Conservation (phyloP, 2,329 filamentous ascomycete genomes). For the Tolypocladium ophioglossoides region DNA sequence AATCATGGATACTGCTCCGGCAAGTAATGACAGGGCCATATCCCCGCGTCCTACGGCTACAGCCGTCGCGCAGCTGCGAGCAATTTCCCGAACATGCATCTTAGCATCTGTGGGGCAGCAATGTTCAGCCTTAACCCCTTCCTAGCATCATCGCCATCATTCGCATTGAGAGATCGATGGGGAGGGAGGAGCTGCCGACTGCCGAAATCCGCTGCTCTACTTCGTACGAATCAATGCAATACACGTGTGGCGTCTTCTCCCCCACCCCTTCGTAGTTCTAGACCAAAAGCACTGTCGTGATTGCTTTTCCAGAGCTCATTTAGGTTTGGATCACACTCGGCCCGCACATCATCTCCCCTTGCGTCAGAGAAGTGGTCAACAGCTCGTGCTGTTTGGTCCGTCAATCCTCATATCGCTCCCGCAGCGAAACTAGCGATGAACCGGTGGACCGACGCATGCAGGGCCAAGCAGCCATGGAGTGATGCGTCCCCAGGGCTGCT, state of each 20-base stretch:
- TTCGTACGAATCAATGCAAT: neutral
- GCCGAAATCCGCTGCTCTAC: neutral
- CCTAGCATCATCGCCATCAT: neutral
- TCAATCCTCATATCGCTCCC: neutral
- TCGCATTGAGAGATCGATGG: neutral
- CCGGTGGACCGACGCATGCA: neutral
- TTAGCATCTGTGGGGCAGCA: neutral
- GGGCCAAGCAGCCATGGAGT: neutral
- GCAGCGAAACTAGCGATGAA: neutral
- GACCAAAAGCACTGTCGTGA: neutral
- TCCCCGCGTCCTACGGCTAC: neutral
- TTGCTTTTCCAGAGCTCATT: neutral
- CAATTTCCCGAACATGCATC: neutral
- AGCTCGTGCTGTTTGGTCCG: neutral
- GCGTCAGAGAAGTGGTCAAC: neutral
- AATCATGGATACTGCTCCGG: too few species aligned
- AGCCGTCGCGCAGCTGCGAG: neutral
- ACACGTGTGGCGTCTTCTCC: neutral
- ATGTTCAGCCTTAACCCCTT: neutral
- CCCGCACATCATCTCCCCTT: neutral
- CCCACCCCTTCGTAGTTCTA: neutral
- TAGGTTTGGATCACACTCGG: neutral
- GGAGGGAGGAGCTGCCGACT: neutral
- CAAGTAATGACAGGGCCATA: neutral
- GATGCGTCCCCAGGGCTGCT: neutral